Base-by-base conservation (phyloP, 1,284 basidiomycete species). In the Microbotryum violaceum region DNA sequence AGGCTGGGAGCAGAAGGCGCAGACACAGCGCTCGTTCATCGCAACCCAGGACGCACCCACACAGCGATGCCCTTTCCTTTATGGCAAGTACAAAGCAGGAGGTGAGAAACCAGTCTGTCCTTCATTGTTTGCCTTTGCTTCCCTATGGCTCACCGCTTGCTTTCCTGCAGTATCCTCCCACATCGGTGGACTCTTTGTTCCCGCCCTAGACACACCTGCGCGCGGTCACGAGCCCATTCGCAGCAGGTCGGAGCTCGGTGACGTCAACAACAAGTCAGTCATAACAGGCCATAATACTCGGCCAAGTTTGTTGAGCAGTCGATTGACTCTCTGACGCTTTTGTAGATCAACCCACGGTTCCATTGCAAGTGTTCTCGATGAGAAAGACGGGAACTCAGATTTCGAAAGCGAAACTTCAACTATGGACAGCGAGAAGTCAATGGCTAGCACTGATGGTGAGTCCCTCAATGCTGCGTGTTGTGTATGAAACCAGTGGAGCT, bases 11-110 rank as follows among this genome's bases (percentile, higher is more conserved):
- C 75, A 79, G 37, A 74, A 77, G 37, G 82, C 82, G 1, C 69
- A 74, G 44, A 73, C 72, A 6, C 91, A 94, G 73, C 76, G 79
- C 14, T 75, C 78, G 10, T 94, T 89, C 72, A 72, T 94, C 21
- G 75, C 76, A n/a, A 77, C 79, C 50, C 87, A 94, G 74, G 91
- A 94, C 73, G 71, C 68, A 21, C 72, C 78, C 20, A 91, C 88
- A 3, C 80, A 80, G 25, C 81, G 91, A 63, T 68, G 64, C 53
- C 48, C 54, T 2, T 68, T 65, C 56, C 29, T 70, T 16, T 70
- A 70, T 56, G 49, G 54, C 23, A 5, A 56, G 18, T 53, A 49
- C 3, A 16, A 47, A 56, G 45, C n/a, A 5, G 23, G 37, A 21
- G 25, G 57, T 60, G 31, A 29, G 56, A 20, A 3, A 33, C 5